Base-by-base conservation (phyloP, 2,329 filamentous ascomycete genomes). In the Colletotrichum sansevieriae region DNA sequence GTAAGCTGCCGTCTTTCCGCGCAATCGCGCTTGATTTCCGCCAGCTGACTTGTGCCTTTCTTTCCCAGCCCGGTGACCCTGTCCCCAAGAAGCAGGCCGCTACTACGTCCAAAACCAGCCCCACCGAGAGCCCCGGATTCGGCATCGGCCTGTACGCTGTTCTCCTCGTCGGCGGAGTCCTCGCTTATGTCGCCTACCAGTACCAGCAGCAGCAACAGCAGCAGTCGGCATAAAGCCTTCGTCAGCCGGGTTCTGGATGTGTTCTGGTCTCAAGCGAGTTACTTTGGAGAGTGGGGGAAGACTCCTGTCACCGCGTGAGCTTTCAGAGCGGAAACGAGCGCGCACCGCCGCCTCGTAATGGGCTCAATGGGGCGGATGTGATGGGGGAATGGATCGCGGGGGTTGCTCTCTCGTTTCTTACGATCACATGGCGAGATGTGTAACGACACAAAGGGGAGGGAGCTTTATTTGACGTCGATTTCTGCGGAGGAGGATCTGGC, bases 121-220 rank as follows among this genome's bases (percentile, higher is more conserved):
- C 81, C 72, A 77, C 81, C 66, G 82, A 83, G 73, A 78, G 83
- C 57, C 80, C 87, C 61, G 87, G 91, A 73, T 74, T 94, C 68
- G 93, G 94, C 76, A 84, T 97, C 73, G 92, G 91, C 70, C 85
- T 97, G 74, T 98, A 98, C 83, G 92, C 90, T 69, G 75, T 97
- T 74, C 81, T 98, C 75, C 84, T 97, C 74, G 78, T 95, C 73
- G 94, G 94, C 75, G 95, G 91, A 73, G 85, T 89, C 56, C 80
- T 89, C 71, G 94, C 93, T 72, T 98, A 93, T 83, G 88, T 87
- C 75, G 92, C 87, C 75, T 98, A 95, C 87, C 91, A 95, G 82
- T 97, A 96, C 85, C 80, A 97, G 75, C 90, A 95, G 84, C 83
- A 85, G 79, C 81, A 85, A 75, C 77, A 83, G 72, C 71, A 75